phyloP scores from a whole-genome alignment of 2,329 filamentous ascomycete genomes.

The Hypocrella siamensis region DNA sequence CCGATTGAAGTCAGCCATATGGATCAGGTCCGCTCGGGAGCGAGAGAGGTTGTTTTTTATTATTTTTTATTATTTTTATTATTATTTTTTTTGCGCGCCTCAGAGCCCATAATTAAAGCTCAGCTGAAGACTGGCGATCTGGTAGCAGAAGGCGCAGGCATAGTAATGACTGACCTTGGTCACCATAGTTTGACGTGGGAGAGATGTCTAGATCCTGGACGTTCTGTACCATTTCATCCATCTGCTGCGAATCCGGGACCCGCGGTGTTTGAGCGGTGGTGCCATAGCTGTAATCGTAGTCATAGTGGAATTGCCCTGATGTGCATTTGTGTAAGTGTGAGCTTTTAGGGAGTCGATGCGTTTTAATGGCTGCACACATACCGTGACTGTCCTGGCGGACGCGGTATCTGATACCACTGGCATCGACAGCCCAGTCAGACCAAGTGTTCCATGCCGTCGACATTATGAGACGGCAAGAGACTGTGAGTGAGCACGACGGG shows the following conservation, averaged over 20 bases:
- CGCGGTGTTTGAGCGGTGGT: slow-evolving; percentile 1
- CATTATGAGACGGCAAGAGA: slow-evolving; percentile 2
- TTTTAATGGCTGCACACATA: background rate
- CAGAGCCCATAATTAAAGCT: too few species aligned
- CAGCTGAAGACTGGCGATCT: background rate
- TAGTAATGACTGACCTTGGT: slow-evolving; percentile 1
- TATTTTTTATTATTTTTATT: too few species aligned
- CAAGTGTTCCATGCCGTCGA: slow-evolving; percentile 9
- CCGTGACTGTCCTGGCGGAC: slow-evolving; percentile 8
- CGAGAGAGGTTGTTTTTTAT: too few species aligned
- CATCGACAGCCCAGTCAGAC: slow-evolving; percentile 12
- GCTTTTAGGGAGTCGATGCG: background rate
- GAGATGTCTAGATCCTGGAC: background rate
- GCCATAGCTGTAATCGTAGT: slow-evolving; percentile 1
- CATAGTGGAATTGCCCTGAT: slow-evolving; percentile 2
- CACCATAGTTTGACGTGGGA: slow-evolving; percentile 1
- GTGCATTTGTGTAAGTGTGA: background rate
- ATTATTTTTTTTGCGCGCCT: too few species aligned
- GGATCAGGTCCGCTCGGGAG: too few species aligned
- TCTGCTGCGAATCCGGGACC: background rate
- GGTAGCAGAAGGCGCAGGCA: background rate
- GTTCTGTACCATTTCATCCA: background rate
- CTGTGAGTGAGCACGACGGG: background rate
- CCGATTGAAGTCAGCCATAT: too few species aligned
- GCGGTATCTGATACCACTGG: slow-evolving; percentile 10